A percentile compares a stretch with the other conserved stretches of the same genome.
Evolutionary conservation across 2,329 filamentous ascomycete genomes (phyloP).

Genomic region (Trichoderma sp.): DNA sequence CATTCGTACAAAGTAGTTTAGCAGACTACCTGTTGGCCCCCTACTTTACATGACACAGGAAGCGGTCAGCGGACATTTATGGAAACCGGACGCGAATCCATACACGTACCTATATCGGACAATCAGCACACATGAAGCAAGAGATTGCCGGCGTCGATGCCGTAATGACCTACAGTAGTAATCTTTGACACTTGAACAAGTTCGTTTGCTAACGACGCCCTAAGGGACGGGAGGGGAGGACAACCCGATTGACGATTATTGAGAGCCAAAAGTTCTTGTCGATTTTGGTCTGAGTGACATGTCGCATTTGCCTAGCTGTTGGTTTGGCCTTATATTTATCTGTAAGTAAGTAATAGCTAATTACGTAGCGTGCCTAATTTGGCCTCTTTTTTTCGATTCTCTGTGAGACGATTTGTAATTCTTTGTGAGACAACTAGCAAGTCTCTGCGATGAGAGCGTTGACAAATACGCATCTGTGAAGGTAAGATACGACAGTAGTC

Average conservation of each 20-base stretch:
- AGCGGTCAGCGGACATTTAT: background rate
- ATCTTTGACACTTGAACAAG: background rate
- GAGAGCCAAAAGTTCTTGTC: background rate
- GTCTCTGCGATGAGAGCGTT: background rate
- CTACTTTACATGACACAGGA: background rate
- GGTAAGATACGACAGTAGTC: background rate
- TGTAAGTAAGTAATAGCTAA: background rate
- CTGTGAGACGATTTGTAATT: background rate
- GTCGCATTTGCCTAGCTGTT: background rate
- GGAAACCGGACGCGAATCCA: too few species aligned
- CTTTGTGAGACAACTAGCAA: background rate
- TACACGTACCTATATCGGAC: too few species aligned
- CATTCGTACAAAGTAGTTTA: background rate
- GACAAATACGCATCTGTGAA: background rate
- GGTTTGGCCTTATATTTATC: background rate
- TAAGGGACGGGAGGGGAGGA: background rate
- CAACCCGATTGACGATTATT: constrained; percentile 1
- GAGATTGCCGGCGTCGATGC: background rate
- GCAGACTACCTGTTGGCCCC: background rate
- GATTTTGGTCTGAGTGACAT: constrained; percentile 3
- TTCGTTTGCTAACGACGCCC: background rate
- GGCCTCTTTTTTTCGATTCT: background rate
- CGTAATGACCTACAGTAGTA: background rate
- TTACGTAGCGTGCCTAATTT: too few species aligned
- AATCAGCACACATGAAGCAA: background rate